Evolutionary conservation across 2,329 filamentous ascomycete genomes (phyloP), one percentile per base, ranked within the genome.

Genomic region (Alternaria triticimaculans): DNA sequence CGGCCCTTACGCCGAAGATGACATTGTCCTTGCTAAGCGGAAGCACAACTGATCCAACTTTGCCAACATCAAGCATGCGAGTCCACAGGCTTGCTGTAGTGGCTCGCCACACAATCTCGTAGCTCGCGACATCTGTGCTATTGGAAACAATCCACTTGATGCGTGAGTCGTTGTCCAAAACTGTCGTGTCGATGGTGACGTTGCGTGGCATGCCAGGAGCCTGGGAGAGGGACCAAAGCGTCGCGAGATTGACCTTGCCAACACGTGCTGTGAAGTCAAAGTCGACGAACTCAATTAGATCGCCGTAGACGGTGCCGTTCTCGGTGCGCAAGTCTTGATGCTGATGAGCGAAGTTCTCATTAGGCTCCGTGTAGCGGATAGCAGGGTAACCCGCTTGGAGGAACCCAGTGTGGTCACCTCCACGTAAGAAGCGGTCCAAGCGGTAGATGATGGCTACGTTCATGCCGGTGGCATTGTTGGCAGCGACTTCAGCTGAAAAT

Each of bases 281-380:
- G 71, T 89, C 87, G n/a, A 86, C 84, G 66, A 87, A 88, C 60
- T 87, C 83, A 8, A 83, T 75, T 5, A 88, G 68, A 59, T 89
- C 87, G 25, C 87, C 87, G 66, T 86, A 88, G 60, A 86, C 83
- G 23, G 80, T 83, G 2, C 84, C 85, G 53, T 85, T 81, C 51
- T 82, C 79, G 12, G 84, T 79, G 1, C 85, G 80, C 1, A 84
- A 68, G 63, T 88, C 82, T 75, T 88, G 87, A 67, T 88, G 86
- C 75, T 88, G 86, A 70, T 88, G 87, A 5, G 76, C 80, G 71
- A 84, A 88, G 71, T 88, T 80, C 76, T 89, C 87, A 58, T 84
- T 82, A 0, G 87, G 85, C 76, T 89, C 87, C 0, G 86, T 88
- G 80, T 87, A 88, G 2, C 87, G 82, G 14, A 84, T 82, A 0